Base-by-base conservation (phyloP, 1,284 basidiomycete genomes). In the Apiotrichum siamense region DNA sequence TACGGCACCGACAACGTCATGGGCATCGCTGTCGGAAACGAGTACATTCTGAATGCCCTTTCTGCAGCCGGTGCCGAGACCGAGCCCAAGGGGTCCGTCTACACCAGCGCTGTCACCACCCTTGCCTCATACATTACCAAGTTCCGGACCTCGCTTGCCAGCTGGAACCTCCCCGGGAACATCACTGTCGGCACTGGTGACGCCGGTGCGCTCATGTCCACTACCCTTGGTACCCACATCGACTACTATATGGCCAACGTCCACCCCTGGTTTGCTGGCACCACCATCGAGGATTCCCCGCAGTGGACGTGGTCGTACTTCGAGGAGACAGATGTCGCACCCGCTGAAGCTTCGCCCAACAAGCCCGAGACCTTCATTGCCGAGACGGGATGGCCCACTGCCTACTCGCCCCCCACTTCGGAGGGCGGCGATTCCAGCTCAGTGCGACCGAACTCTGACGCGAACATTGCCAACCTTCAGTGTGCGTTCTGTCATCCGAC, bases 341-440 rank as follows among this genome's bases (percentile, higher is more conserved):
- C 66, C 54, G 32, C 26, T 13, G 23, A 65, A 9, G 47, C 54
- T 12, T 74, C 74, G 1, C 38, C 80, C 15, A 88, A 88, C 73
- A 79, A 83, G 52, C 88, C 89, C 5, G 73, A 76, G 50, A 84
- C 85, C 78, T 90, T 83, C 74, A 89, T 93, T 58, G 89, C 89
- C 11, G 90, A 94, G 77, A 91, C 90, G 21, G 92, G 92, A 33
- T 96, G 92, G 92, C 92, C 92, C 13, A 83, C 62, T 6, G 38
- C 31, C 29, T 36, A 21, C 20, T 43, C n/a, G 35, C 41, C 20
- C 29, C 32, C 18, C 26, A 23, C 23, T 7, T 18, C 20, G 9
- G 20, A 43, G 15, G 11, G 18, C 29, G 21, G 41, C 37, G 27
- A 37, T 15, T 18, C n/a, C n/a, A n/a, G n/a, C n/a, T n/a, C n/a